A percentile compares a stretch with the other conserved stretches of the same genome.
phyloP scores from a whole-genome alignment of 441 rosid species.

The Pelargonium myrrhifolium region DNA sequence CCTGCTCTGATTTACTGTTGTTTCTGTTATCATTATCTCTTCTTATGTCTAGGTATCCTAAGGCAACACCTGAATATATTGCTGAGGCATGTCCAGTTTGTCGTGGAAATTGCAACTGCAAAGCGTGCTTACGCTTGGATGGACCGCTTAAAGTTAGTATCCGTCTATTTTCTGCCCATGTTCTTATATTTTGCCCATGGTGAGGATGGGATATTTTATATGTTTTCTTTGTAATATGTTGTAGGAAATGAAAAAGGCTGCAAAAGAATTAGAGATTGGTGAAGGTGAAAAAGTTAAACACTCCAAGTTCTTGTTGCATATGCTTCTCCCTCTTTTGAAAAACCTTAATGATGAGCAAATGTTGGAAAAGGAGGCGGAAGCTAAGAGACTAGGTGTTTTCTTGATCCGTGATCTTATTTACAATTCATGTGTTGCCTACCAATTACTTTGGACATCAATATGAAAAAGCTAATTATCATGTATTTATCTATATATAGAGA shows the following conservation, averaged over 20 bases:
- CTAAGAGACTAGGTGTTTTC: conserved; percentile 32
- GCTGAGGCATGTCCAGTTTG: conserved; percentile 26
- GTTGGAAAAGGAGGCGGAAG: conserved; percentile 39
- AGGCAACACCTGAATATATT: conserved; percentile 14
- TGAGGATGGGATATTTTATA: background rate
- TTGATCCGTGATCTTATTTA: background rate
- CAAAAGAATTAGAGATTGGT: background rate
- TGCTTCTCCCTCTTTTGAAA: conserved; percentile 39
- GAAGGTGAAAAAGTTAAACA: conserved; percentile 11
- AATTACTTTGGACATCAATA: background rate
- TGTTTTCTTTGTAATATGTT: background rate
- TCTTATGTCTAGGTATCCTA: conserved; percentile 10
- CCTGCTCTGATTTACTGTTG: background rate
- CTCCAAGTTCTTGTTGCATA: conserved; percentile 26
- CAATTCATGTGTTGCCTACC: background rate
- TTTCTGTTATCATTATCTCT: background rate
- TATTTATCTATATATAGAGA: background rate
- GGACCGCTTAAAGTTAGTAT: background rate
- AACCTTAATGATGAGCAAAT: conserved; percentile 34
- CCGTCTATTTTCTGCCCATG: background rate
- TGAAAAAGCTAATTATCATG: conserved; percentile 9
- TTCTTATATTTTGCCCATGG: background rate
- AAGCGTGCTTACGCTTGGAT: conserved; percentile 15
- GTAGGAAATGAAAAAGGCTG: background rate
- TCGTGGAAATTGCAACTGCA: conserved; percentile 25